Evolutionary conservation across 805 yeast species (phyloP).

Genomic region (Kluyveromyces starmeri): DNA sequence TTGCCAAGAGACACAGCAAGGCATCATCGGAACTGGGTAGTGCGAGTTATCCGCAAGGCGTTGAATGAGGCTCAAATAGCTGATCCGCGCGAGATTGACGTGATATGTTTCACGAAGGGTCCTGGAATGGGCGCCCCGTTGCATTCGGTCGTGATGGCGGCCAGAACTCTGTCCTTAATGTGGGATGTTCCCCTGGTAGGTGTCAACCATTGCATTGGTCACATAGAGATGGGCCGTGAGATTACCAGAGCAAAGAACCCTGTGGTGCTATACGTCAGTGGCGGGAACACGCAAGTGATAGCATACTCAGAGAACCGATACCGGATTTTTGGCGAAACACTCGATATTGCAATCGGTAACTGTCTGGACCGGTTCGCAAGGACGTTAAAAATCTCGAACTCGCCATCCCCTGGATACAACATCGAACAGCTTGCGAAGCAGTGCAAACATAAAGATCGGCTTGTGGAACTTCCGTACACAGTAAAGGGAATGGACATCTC

Average conservation of each 20-base stretch:
- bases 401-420: constrained; percentile 96
- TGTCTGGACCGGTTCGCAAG: constrained; percentile 95
- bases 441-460: constrained; percentile 35
- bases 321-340: constrained; percentile 97
- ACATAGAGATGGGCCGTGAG: constrained; percentile 98
- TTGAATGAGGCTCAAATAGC: constrained; percentile 49
- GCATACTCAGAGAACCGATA: constrained; percentile 92
- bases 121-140: constrained; percentile 99
- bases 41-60: constrained; percentile 61
- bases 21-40: constrained; percentile 94
- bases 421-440: constrained; percentile 88
- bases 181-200: constrained; percentile 86
- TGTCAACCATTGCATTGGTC: constrained; percentile 96
- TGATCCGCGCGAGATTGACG: constrained; percentile 46
- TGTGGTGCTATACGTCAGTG: constrained; percentile 92
- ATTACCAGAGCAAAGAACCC: constrained; percentile 98
- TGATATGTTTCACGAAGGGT: constrained; percentile 92
- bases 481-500: constrained; percentile 98
- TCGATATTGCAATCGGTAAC: constrained; percentile 96
- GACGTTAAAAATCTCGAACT: constrained; percentile 76
- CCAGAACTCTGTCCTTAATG: constrained; percentile 70
- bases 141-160: constrained; percentile 86
- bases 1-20: constrained; percentile 94
- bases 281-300: constrained; percentile 97
- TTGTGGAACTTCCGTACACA: constrained; percentile 83